These are phyloP conservation scores for Immersiporthe knoxdaviesiana DNA, from an alignment of 2,329 filamentous ascomycete genomes.

Conservation along the genomic window DNA sequence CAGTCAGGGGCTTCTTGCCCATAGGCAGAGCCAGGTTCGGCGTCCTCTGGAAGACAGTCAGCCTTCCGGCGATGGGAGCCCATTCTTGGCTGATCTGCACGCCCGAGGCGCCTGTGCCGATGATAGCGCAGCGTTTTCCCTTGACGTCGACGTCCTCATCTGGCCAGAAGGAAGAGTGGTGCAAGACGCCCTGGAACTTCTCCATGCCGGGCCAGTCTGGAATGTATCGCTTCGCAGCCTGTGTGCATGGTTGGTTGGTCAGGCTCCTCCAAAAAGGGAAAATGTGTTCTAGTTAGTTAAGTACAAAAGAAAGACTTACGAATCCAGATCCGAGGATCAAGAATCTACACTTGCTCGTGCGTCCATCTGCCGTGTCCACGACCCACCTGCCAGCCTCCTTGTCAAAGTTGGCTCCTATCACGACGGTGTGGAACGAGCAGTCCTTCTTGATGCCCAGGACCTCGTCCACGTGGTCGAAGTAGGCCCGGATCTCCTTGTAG, in stretches of 20 bases:
- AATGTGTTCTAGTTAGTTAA: not conserved
- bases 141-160: constrained; percentile 57
- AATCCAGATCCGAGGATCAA: constrained; percentile 60
- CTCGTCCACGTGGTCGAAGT: constrained; percentile 64
- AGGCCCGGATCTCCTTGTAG: constrained; percentile 55
- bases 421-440: constrained; percentile 58
- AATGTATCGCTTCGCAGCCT: constrained; percentile 63
- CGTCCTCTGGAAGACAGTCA: constrained; percentile 68
- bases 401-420: constrained; percentile 56
- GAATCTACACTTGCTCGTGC: constrained; percentile 52
- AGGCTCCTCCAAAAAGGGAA: too few species aligned
- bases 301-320: constrained; percentile 33
- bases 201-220: constrained; percentile 64
- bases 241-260: too few species aligned
- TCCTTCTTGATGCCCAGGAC: constrained; percentile 60
- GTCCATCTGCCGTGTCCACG: constrained; percentile 51
- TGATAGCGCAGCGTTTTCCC: constrained; percentile 62
- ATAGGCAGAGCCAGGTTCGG: constrained; percentile 69
- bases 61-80: constrained; percentile 52
- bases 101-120: constrained; percentile 67
- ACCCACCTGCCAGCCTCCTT: constrained; percentile 48
- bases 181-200: constrained; percentile 61
- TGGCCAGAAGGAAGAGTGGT: constrained; percentile 66
- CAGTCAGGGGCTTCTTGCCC: constrained; percentile 52
- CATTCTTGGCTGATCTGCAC: constrained; percentile 67